Evolutionary conservation across 1,284 basidiomycete genomes (phyloP), one percentile per base, ranked within the genome.

Genomic region (Macrocybe sp.): DNA sequence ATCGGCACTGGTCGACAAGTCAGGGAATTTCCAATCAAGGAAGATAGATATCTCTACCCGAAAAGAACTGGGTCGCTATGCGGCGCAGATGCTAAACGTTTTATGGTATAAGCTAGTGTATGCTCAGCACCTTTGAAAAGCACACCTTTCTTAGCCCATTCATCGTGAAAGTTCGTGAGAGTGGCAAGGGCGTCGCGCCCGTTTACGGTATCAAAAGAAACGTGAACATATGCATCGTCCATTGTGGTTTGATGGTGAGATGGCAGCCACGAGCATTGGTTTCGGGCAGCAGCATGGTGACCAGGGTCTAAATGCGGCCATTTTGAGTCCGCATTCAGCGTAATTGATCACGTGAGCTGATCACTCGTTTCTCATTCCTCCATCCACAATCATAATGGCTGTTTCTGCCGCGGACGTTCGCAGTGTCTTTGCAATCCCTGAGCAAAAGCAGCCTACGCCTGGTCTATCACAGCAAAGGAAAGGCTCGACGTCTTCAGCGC

Each of bases 371-470:
- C 41, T 33, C 34, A 32, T 42, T 31, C 41, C 16, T 29, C 30
- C 31, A 8, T 42, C 30, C n/a, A 42, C 41, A 12, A 57, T 51
- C 52, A 60, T 54, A 55, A 84, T 84, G 79, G 74, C 79, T 38
- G 74, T 79, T 59, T 80, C 81, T 53, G 81, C 88, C 50, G 83
- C 89, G 52, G 92, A 94, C 63, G 77, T 94, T 51, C 83, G 91
- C 14, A 87, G 87, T 52, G 85, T 88, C 32, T 81, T 93, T 37
- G 81, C 84, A 10, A 69, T 93, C 6, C 75, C 75, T 49, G 69
- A 71, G 10, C 41, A 42, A 33, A 6, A 29, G n/a, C 41, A 42
- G 11, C 16, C 41, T 36, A 63, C 64, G 39, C 63, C 67, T 32
- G 71, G 65, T 34, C 70, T 70, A 2, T 68, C 73, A 10, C 71